Conservation (phyloP, 257 asterid species). For the Solanum acaule region DNA sequence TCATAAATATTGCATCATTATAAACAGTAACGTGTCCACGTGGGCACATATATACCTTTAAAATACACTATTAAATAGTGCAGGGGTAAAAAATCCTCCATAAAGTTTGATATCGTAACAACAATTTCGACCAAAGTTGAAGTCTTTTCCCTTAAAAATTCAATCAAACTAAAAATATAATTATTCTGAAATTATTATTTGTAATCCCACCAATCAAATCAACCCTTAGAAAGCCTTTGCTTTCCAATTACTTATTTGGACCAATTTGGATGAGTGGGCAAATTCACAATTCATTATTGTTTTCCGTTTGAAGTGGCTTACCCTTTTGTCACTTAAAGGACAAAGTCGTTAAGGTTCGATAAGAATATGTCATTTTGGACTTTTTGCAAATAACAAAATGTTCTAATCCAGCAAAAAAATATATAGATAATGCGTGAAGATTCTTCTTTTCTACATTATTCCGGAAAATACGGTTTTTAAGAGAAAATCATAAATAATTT, state of each 20-base stretch:
- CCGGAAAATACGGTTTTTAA: not conserved
- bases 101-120: too few species aligned
- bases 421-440: not conserved
- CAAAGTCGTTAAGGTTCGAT: not conserved
- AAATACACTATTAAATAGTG: too few species aligned
- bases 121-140: rapidly evolving
- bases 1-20: too few species aligned
- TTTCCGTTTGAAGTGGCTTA: not conserved
- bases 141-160: not conserved
- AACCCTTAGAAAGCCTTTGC: not conserved
- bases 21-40: too few species aligned
- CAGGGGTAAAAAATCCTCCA: too few species aligned
- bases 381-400: not conserved
- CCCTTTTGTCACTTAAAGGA: not conserved
- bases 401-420: not conserved
- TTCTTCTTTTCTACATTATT: not conserved
- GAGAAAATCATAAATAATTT: not conserved
- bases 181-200: not conserved
- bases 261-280: not conserved
- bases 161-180: not conserved
- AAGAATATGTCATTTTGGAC: not conserved
- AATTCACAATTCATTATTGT: not conserved
- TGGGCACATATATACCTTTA: too few species aligned
- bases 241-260: not conserved
- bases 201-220: not conserved